phyloP scores from a whole-genome alignment of 164 flowering plant species.

The Tetrastigma voinierianum region DNA sequence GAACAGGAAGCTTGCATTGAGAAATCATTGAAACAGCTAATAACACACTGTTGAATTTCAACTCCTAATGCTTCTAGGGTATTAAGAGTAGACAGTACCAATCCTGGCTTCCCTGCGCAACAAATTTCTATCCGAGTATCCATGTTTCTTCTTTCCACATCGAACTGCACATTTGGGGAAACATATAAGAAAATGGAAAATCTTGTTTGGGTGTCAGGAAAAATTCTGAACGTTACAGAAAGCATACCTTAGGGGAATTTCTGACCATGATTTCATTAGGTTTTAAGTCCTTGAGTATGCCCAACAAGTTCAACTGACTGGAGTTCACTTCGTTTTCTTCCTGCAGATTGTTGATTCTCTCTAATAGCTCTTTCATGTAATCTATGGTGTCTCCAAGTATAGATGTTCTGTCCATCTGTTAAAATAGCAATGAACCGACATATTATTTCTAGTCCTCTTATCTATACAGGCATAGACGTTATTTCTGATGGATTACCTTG shows the following conservation, averaged over 20 bases:
- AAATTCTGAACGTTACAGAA: neutral
- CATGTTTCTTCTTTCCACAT: constrained; percentile 61
- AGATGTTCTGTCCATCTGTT: constrained; percentile 92
- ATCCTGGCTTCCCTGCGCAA: constrained; percentile 72
- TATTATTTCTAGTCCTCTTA: too few relatives aligned
- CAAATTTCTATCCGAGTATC: constrained; percentile 71
- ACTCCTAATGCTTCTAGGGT: constrained; percentile 84
- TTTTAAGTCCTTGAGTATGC: constrained; percentile 52
- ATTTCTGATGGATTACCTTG: constrained; percentile 50
- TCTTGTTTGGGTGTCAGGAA: too few relatives aligned
- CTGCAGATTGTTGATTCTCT: constrained; percentile 63
- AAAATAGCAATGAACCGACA: neutral
- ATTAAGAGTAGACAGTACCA: constrained; percentile 63
- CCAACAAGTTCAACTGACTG: constrained; percentile 32
- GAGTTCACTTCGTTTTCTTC: constrained; percentile 44
- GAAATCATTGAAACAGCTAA: constrained; percentile 91
- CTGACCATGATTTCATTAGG: constrained; percentile 56
- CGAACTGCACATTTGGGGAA: constrained; percentile 50
- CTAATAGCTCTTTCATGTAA: constrained; percentile 83
- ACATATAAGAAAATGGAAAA: neutral
- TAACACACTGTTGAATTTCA: constrained; percentile 89
- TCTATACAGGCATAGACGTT: too few relatives aligned
- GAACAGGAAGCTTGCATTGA: constrained; percentile 87
- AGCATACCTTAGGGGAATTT: constrained; percentile 74
- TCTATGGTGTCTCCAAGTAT: constrained; percentile 91